phyloP scores from a whole-genome alignment of 441 rosid genomes.

The Manihot esculenta region DNA sequence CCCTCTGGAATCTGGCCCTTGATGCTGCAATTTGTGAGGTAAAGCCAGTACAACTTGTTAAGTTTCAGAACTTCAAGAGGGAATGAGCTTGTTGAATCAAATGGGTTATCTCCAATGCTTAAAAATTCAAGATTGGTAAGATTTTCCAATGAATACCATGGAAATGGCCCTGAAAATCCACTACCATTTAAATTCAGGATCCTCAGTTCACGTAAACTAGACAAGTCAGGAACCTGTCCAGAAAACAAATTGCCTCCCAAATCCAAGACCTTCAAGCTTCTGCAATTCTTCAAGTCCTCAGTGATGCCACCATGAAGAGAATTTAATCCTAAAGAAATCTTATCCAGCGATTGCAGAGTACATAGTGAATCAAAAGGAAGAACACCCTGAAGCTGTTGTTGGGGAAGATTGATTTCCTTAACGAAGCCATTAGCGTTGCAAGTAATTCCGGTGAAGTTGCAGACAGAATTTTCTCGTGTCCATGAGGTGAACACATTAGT shows the following conservation, averaged over 20 bases:
- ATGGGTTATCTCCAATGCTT: slow-evolving; percentile 73
- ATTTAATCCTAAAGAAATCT: slow-evolving; percentile 63
- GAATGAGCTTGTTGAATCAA: slow-evolving; percentile 42
- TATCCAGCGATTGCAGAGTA: slow-evolving; percentile 46
- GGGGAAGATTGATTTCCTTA: slow-evolving; percentile 62
- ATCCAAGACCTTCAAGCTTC: slow-evolving; percentile 58
- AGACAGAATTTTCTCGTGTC: slow-evolving; percentile 31
- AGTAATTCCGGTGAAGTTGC: slow-evolving; percentile 61
- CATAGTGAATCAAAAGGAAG: slow-evolving; percentile 63
- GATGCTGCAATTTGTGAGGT: slow-evolving; percentile 64
- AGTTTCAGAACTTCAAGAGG: slow-evolving; percentile 53
- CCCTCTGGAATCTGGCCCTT: slow-evolving; percentile 56
- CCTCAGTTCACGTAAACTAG: slow-evolving; percentile 45
- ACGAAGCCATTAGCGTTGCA: slow-evolving; percentile 46
- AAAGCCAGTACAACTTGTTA: slow-evolving; percentile 52
- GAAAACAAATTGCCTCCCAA: slow-evolving; percentile 63
- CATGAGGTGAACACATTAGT: slow-evolving; percentile 50
- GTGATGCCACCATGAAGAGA: slow-evolving; percentile 45
- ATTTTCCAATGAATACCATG: slow-evolving; percentile 63
- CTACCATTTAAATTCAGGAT: slow-evolving; percentile 49
- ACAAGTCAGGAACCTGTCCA: slow-evolving; percentile 62
- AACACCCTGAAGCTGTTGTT: slow-evolving; percentile 37
- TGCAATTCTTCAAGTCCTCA: slow-evolving; percentile 46
- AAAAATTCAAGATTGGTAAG: slow-evolving; percentile 49
- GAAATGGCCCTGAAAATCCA: slow-evolving; percentile 65